These are phyloP conservation scores for Trichophyton benhamiae DNA, from an alignment of 2,329 filamentous ascomycete species.

Conservation along the genomic window DNA sequence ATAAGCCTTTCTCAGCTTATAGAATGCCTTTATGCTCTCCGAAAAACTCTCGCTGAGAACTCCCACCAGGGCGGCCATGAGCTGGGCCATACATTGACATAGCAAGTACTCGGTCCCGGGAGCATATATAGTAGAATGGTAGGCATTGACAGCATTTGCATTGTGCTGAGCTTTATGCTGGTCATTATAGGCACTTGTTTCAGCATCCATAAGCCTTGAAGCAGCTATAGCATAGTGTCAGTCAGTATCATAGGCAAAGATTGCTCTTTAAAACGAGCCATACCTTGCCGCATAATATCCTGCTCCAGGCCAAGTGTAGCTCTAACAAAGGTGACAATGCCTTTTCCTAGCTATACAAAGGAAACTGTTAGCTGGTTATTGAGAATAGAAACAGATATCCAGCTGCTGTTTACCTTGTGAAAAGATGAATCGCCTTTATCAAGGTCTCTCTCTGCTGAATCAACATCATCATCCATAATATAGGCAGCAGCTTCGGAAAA, in stretches of 20 bases:
- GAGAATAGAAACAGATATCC: not conserved
- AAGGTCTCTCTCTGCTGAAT: slow-evolving; percentile 63
- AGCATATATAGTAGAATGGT: slow-evolving; percentile 56
- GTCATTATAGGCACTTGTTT: slow-evolving; percentile 63
- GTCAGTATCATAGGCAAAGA: not conserved
- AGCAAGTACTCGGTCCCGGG: slow-evolving; percentile 78
- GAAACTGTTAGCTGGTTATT: not conserved
- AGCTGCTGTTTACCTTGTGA: slow-evolving; percentile 48
- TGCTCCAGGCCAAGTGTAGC: slow-evolving; percentile 87
- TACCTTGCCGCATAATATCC: slow-evolving; percentile 68
- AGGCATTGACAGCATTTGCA: slow-evolving; percentile 37
- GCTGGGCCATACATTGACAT: slow-evolving; percentile 69
- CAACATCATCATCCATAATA: slow-evolving; percentile 84
- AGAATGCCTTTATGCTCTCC: slow-evolving; percentile 82
- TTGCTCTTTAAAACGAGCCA: slow-evolving; percentile 11
- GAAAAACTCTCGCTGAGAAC: slow-evolving; percentile 88
- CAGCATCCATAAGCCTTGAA: slow-evolving; percentile 58
- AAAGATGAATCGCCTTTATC: slow-evolving; percentile 68
- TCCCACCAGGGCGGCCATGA: slow-evolving; percentile 79
- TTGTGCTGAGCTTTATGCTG: slow-evolving; percentile 63
- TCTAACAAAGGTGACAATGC: slow-evolving; percentile 71
- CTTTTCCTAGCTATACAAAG: slow-evolving; percentile 52
- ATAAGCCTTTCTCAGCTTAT: slow-evolving; percentile 82
- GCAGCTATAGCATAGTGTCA: slow-evolving; percentile 41
- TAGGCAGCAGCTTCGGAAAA: slow-evolving; percentile 45